These are phyloP conservation scores for Ogataea trehaloabstinens DNA, from an alignment of 805 yeast genomes.

Conservation along the genomic window DNA sequence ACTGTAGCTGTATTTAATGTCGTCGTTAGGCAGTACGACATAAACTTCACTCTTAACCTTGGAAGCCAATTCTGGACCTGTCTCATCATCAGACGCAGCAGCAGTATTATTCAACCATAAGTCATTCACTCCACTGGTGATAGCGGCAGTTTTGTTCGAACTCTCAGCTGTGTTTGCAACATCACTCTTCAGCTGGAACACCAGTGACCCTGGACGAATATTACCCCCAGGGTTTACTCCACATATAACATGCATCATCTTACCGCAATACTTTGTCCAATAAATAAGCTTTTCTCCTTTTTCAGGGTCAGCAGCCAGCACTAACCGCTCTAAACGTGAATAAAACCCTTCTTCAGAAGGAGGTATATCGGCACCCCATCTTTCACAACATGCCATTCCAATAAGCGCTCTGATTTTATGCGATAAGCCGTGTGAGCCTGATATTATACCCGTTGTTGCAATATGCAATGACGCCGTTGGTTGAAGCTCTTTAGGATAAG, in stretches of 20 bases:
- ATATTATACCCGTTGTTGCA: conserved; percentile 71
- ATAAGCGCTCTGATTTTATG: conserved; percentile 69
- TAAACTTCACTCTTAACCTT: conserved; percentile 27
- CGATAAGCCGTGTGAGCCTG: conserved; percentile 73
- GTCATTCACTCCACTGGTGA: conserved; percentile 16
- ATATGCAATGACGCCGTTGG: conserved; percentile 71
- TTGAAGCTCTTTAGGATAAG: conserved; percentile 74
- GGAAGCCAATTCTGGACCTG: conserved; percentile 24
- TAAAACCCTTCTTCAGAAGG: conserved; percentile 49
- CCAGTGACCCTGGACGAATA: conserved; percentile 58
- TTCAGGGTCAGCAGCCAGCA: conserved; percentile 41
- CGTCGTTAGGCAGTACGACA: conserved; percentile 44
- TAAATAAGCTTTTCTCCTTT: conserved; percentile 49
- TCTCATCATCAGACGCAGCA: conserved; percentile 22
- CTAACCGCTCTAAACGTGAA: conserved; percentile 45
- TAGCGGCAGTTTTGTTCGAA: conserved; percentile 2
- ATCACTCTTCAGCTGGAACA: conserved; percentile 37
- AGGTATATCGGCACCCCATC: conserved; percentile 82
- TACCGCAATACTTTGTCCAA: conserved; percentile 75
- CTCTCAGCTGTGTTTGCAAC: conserved; percentile 5
- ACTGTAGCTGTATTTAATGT: conserved; percentile 56
- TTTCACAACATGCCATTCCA: conserved; percentile 71
- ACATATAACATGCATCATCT: conserved; percentile 72
- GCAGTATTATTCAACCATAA: conserved; percentile 7
- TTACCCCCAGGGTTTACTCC: conserved; percentile 83